Evolutionary conservation across 106 monocot genomes (phyloP), one percentile per base, ranked within the genome.

Genomic region (Dendrobium huoshanense): DNA sequence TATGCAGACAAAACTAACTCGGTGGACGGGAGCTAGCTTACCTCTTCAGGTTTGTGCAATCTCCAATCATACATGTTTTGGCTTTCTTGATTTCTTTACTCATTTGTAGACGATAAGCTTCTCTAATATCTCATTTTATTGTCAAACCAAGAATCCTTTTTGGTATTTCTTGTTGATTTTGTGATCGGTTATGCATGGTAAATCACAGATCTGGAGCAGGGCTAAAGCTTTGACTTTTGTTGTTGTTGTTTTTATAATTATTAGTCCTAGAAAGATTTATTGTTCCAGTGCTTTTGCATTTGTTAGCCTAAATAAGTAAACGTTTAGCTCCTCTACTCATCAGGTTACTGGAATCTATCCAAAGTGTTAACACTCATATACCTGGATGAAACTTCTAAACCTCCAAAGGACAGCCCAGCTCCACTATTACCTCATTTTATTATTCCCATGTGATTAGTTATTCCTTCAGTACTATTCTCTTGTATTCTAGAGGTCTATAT

Each of bases 1-100:
- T 64, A 22, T 93, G 93, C 95, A 99, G 99, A 93, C 99, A 86
- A 95, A 99, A 88, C 86, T 99, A 44, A 91, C 95, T 61, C 95
- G 91, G 64, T 99, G 99, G 99, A 88, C 99, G 37, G 99, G 99
- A 88, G 95, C 93, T 81, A 99, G 95, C 87, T 86, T 99, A 80
- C 99, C 99, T 9, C 95, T 99, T 84, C 99, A 99, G 99, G 99
- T 99, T 83, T 72, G 83, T 78, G 19, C 61, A 51, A 77, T 82
- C 47, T 27, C 3, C 33, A 70, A 20, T 43, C 43, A 20, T 44
- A 13, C 37, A 67, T 5, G 3, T 61, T 3, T 73, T 40, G 42
- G 16, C 59, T 75, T 65, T 76, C 49, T 44, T 75, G 10, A 43
- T 20, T 0, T 42, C 7, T 22, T 74, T 74, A n/a, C n/a, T 74